A percentile compares a stretch with the other conserved stretches of the same genome.
Conservation (phyloP, 495 filamentous ascomycete species). For the Echria macrotheca region DNA sequence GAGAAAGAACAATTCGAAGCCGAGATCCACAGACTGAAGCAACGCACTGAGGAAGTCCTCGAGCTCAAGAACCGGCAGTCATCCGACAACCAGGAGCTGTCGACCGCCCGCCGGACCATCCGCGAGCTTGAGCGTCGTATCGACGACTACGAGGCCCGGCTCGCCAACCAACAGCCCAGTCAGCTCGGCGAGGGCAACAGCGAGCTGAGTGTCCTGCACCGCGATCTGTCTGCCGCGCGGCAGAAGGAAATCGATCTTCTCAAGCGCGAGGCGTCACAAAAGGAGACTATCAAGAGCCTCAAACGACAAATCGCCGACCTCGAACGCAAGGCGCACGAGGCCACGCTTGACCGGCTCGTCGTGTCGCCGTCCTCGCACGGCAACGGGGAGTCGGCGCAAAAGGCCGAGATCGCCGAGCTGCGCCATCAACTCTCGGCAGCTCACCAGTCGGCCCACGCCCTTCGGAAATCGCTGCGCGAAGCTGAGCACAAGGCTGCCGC, state of each 20-base stretch:
- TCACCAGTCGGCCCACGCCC: conserved; percentile 54
- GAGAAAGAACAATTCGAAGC: conserved; percentile 61
- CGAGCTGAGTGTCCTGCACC: conserved; percentile 54
- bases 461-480: conserved; percentile 41
- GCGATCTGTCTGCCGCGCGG: conserved; percentile 56
- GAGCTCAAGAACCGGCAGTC: conserved; percentile 44
- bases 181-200: conserved; percentile 40
- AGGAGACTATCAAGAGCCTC: conserved; percentile 44
- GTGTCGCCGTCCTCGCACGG: conserved; percentile 28
- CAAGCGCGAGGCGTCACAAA: conserved; percentile 58
- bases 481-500: conserved; percentile 74
- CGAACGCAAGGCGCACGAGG: conserved; percentile 42
- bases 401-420: conserved; percentile 57
- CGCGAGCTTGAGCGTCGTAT: conserved; percentile 56
- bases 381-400: conserved; percentile 51
- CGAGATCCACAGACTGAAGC: conserved; percentile 45
- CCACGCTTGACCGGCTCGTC: conserved; percentile 31
- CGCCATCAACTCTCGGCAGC: conserved; percentile 59
- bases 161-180: conserved; percentile 42
- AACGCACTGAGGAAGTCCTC: conserved; percentile 52
- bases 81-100: conserved; percentile 45
- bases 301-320: conserved; percentile 45
- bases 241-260: conserved; percentile 58
- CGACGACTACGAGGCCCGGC: conserved; percentile 51
- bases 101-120: conserved; percentile 43